Conservation (phyloP, 768 basidiomycete genomes). For the Leucocoprinus sp. region DNA sequence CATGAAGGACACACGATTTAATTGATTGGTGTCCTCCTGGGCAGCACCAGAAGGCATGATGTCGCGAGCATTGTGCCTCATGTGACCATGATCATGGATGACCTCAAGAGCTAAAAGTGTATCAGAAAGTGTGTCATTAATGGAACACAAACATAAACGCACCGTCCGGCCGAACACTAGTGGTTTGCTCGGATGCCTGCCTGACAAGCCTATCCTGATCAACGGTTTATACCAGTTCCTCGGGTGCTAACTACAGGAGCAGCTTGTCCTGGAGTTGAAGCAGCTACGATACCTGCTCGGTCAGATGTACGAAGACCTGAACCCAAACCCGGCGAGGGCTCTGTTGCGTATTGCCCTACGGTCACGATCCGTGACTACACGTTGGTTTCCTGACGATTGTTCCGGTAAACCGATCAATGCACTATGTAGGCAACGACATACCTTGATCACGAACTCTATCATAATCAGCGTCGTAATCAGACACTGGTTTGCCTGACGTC, state of each 20-base stretch:
- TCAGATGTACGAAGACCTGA: not conserved
- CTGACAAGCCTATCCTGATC: not conserved
- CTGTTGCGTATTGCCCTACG: not conserved
- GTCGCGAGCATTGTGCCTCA: conserved; percentile 10
- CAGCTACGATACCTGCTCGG: not conserved
- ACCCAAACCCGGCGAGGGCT: not conserved
- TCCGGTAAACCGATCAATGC: not conserved
- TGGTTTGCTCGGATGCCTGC: not conserved
- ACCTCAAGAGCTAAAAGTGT: conserved; percentile 9
- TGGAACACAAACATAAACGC: not conserved
- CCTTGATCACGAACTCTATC: conserved; percentile 5
- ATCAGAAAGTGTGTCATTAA: not conserved
- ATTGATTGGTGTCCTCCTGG: conserved; percentile 17
- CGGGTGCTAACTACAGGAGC: not conserved
- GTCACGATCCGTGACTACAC: not conserved
- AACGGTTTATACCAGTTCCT: not conserved
- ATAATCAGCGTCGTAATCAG: conserved; percentile 9
- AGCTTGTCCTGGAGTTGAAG: not conserved
- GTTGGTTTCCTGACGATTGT: not conserved
- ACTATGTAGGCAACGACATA: not conserved
- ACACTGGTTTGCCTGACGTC: conserved; percentile 13
- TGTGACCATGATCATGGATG: conserved; percentile 12
- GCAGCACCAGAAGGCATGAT: conserved; percentile 15
- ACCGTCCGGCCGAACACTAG: conserved; percentile 3
- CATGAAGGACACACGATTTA: conserved; percentile 15